Evolutionary conservation across 306 rosid genomes (phyloP).

Genomic region (Acacia melanoxylon): DNA sequence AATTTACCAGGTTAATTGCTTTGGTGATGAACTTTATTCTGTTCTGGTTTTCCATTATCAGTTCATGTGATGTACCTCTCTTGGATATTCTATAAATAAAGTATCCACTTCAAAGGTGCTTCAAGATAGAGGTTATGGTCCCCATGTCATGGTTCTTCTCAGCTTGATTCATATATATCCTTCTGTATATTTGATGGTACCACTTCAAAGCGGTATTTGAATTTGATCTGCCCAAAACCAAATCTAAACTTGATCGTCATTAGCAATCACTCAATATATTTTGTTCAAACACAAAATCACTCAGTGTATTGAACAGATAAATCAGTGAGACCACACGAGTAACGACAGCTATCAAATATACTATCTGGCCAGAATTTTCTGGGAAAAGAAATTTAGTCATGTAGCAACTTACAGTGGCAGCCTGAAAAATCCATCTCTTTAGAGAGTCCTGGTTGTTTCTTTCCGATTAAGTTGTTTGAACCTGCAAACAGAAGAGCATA

Average conservation of each 20-base stretch:
- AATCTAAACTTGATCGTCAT: neutral
- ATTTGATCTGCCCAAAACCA: neutral
- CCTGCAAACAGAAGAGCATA: conserved; percentile 35
- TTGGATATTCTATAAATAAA: neutral
- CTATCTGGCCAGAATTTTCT: neutral
- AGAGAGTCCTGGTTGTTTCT: neutral
- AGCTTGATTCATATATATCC: neutral
- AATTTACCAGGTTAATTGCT: neutral
- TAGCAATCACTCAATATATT: neutral
- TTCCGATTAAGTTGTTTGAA: conserved; percentile 16
- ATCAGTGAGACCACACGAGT: neutral
- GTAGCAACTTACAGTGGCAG: neutral
- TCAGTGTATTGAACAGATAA: neutral
- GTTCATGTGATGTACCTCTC: neutral
- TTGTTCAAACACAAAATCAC: too few species aligned
- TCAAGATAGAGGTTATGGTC: neutral
- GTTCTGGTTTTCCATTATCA: neutral
- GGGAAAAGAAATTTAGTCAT: neutral
- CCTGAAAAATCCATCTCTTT: conserved; percentile 1
- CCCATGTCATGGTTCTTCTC: neutral
- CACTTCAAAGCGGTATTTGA: neutral
- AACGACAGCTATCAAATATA: neutral
- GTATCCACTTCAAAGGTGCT: neutral
- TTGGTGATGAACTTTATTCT: neutral
- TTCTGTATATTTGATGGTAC: too few species aligned